Evolutionary conservation across 2,329 filamentous ascomycete species (phyloP), one percentile per base, ranked within the genome.

Genomic region (Zymoseptoria ardabiliae): DNA sequence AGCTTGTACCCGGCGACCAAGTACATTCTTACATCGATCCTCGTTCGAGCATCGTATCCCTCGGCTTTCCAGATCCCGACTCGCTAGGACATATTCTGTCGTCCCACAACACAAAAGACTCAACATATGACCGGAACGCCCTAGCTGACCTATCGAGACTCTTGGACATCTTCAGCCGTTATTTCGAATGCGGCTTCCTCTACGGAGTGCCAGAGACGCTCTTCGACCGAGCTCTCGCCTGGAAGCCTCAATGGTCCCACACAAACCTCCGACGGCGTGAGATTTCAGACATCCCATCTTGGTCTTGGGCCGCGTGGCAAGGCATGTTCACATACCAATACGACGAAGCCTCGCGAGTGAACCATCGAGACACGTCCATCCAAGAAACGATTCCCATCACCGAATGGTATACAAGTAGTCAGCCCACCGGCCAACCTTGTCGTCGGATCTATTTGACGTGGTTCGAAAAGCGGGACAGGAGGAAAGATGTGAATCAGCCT

Each of bases 121-220:
- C 21, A 4, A 22, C 9, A 22, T 22, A n/a, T 22, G 49, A 21
- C n/a, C 19, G 21, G 2, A 22, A 50, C 21, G 49, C 49, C 6
- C 6, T 50, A 6, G 49, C 49, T 2, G 54, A 30, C 9, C 3
- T 56, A 2, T 1, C 20, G 4, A 20, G 54, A 19, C 35, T 56
- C 8, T 13, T 56, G 19, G n/a, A 20, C 4, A 23, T 50, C 13
- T 25, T 50, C 4, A 56, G 54, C 20, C 54, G 54, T n/a, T 21
- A 2, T 19, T 56, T 56, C 22, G 20, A 6, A 9, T 19, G 54
- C 17, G 54, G 54, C 19, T 56, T 56, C 41, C 17, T 56, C 17
- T 56, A 56, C n/a, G 54, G 35, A 4, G 9, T 56, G 10, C 54
- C 54, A 8, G 54, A 56, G 13, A 56, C 23, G 41, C 9, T 56